Conservation (phyloP, 1,284 basidiomycete species). For the Anthracocystis panici-leucophaei region DNA sequence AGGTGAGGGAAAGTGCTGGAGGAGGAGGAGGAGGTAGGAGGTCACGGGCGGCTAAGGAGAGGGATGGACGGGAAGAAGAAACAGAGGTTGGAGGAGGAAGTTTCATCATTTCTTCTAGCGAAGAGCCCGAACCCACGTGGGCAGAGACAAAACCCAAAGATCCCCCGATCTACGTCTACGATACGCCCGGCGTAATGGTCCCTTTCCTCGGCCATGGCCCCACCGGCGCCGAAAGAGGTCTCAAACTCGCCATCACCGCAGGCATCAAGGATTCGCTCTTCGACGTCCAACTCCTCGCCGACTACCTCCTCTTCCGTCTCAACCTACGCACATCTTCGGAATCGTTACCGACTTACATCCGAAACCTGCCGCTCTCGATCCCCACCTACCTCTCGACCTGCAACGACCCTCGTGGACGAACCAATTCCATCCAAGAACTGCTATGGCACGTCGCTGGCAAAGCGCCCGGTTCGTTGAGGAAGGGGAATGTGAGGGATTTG, state of each 20-base stretch:
- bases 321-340: slow-evolving; percentile 73
- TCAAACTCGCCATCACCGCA: slow-evolving; percentile 92
- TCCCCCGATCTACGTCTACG: slow-evolving; percentile 92
- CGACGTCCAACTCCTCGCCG: slow-evolving; percentile 83
- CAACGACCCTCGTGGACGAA: slow-evolving; percentile 25
- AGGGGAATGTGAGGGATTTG: slow-evolving; percentile 55
- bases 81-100: background rate
- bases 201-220: slow-evolving; percentile 90
- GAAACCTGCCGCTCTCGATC: slow-evolving; percentile 22
- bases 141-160: slow-evolving; percentile 80
- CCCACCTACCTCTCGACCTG: slow-evolving; percentile 29
- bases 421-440: slow-evolving; percentile 55
- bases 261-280: slow-evolving; percentile 95
- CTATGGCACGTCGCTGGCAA: slow-evolving; percentile 53
- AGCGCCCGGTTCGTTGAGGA: slow-evolving; percentile 60
- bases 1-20: background rate
- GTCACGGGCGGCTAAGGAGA: background rate
- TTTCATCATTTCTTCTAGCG: background rate
- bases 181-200: slow-evolving; percentile 96
- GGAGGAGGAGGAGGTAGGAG: slow-evolving; percentile 1
- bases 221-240: slow-evolving; percentile 85
- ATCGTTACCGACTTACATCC: slow-evolving; percentile 25
- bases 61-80: slow-evolving; percentile 1
- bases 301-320: slow-evolving; percentile 88
- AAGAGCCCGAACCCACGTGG: slow-evolving; percentile 74